Evolutionary conservation across 345 rosid species (phyloP), one percentile per base, ranked within the genome.

Genomic region (Eucalyptus dawsonii): DNA sequence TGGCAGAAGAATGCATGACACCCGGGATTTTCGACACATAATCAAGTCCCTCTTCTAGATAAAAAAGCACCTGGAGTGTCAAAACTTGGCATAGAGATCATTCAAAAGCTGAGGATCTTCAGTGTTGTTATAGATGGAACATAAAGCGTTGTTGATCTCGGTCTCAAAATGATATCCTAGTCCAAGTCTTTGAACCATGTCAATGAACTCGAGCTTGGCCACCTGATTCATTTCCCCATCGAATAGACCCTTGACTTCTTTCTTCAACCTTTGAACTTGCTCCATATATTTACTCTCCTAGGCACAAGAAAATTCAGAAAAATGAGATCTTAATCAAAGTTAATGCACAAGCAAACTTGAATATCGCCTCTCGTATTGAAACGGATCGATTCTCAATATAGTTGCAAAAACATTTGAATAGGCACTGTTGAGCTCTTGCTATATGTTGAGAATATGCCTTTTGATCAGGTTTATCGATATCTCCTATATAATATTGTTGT

Each of bases 161-260:
- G 24, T 51, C 22, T 89, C 87, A n/a, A 91, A 89, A 44, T 89
- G 89, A 76, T 89, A 91, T 21, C 67, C 80, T 88, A 91, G 40
- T 37, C 92, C 92, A 14, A 90, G 89, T 65, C 92, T 49, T 47
- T 90, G 90, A 47, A 90, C 58, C 14, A 21, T 65, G 53, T 90
- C 90, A 37, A 90, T 86, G 11, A 90, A 45, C 81, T 90, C 90
- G 44, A 90, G 88, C 54, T 67, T 72, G 7, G n/a, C 58, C 50
- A 89, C 14, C 37, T 65, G 37, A n/a, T n/a, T 65, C 45, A 65
- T 87, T 72, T 25, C 53, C 40, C 14, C 5, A 12, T 60, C 11
- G 27, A 87, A 24, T 21, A 87, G 50, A 42, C 19, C 40, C 86
- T 45, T 89, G 29, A 87, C 87, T 25, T 89, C 72, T 34, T 56